A percentile compares a stretch with the other conserved stretches of the same genome.
phyloP scores from a whole-genome alignment of 2,329 filamentous ascomycete species.

The Penicillium decumbens region DNA sequence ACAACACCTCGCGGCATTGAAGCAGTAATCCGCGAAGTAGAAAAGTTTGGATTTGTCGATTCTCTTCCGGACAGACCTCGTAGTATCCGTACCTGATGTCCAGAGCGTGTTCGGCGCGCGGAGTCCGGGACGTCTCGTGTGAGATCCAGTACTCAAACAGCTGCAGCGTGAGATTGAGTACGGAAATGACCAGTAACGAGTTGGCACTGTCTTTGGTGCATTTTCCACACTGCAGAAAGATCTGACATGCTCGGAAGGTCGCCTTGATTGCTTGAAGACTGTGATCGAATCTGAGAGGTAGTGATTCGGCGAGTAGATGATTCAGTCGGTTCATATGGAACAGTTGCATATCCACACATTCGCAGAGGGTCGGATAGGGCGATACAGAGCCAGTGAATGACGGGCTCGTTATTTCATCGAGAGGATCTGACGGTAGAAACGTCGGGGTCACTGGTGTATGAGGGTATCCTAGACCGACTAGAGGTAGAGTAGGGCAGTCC shows the following conservation, averaged over 20 bases:
- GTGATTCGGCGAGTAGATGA: conserved; percentile 24
- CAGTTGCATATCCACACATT: conserved; percentile 29
- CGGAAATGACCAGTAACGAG: conserved; percentile 28
- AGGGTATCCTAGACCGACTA: conserved; percentile 18
- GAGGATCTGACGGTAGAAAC: conserved; percentile 27
- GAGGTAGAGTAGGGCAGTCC: conserved; percentile 16
- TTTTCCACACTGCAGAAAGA: conserved; percentile 28
- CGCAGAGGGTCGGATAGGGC: conserved; percentile 21
- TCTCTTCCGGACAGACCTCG: conserved; percentile 28
- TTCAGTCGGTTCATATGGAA: conserved; percentile 32
- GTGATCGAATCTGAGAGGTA: conserved; percentile 31
- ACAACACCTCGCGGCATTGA: conserved; percentile 27
- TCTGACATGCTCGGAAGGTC: conserved; percentile 28
- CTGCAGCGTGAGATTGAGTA: conserved; percentile 30
- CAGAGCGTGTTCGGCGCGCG: conserved; percentile 13
- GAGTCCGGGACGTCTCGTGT: conserved; percentile 17
- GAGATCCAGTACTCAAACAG: conserved; percentile 32
- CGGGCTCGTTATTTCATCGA: conserved; percentile 27
- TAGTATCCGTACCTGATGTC: conserved; percentile 31
- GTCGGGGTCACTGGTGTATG: conserved; percentile 31
- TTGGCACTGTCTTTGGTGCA: conserved; percentile 31
- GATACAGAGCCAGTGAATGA: conserved; percentile 27
- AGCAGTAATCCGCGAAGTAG: conserved; percentile 26
- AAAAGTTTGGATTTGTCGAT: conserved; percentile 26
- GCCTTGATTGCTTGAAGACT: conserved; percentile 31